Percentiles rank a stretch among this genome's conserved stretches.
Evolutionary conservation across 305 asterid genomes (phyloP).

Genomic region (Solanum chacoense): DNA sequence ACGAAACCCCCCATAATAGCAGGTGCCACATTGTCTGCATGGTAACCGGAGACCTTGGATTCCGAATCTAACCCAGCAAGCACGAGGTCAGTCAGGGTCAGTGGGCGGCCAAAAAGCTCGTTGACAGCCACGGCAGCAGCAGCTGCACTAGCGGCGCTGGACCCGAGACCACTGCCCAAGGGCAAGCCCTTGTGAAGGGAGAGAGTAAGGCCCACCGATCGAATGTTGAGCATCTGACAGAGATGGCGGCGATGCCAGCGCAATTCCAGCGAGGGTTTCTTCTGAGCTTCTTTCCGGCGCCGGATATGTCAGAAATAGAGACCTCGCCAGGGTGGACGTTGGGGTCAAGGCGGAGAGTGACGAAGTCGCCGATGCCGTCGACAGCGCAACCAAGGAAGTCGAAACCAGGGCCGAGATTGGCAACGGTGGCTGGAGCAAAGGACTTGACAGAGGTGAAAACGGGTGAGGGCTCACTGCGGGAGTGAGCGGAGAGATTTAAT

Average conservation of each 20-base stretch:
- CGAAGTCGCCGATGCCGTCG: slow-evolving; percentile 60
- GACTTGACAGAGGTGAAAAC: slow-evolving; percentile 49
- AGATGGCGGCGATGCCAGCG: slow-evolving; percentile 67
- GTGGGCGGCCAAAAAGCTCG: slow-evolving; percentile 37
- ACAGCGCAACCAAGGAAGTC: slow-evolving; percentile 77
- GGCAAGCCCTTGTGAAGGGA: slow-evolving; percentile 70
- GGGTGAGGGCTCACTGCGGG: slow-evolving; percentile 39
- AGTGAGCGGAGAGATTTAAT: neutral
- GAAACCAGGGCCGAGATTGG: slow-evolving; percentile 72
- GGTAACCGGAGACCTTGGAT: slow-evolving; percentile 65
- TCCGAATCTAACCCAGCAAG: slow-evolving; percentile 62
- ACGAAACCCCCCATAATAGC: slow-evolving; percentile 57
- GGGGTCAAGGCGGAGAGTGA: slow-evolving; percentile 40
- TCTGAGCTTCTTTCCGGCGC: slow-evolving; percentile 49
- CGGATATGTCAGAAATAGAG: slow-evolving; percentile 45
- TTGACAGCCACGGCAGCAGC: slow-evolving; percentile 71
- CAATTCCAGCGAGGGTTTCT: slow-evolving; percentile 59
- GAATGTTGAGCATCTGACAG: slow-evolving; percentile 51
- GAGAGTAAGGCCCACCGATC: slow-evolving; percentile 56
- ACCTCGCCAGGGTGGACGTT: slow-evolving; percentile 44
- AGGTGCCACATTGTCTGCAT: slow-evolving; percentile 67
- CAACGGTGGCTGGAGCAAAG: slow-evolving; percentile 70
- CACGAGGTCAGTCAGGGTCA: slow-evolving; percentile 35
- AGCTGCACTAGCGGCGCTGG: slow-evolving; percentile 84
- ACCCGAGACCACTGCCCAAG: slow-evolving; percentile 69